Evolutionary conservation across 108 stramenopile genomes (phyloP).

Genomic region (Cyclotella choctawhatcheeana): DNA sequence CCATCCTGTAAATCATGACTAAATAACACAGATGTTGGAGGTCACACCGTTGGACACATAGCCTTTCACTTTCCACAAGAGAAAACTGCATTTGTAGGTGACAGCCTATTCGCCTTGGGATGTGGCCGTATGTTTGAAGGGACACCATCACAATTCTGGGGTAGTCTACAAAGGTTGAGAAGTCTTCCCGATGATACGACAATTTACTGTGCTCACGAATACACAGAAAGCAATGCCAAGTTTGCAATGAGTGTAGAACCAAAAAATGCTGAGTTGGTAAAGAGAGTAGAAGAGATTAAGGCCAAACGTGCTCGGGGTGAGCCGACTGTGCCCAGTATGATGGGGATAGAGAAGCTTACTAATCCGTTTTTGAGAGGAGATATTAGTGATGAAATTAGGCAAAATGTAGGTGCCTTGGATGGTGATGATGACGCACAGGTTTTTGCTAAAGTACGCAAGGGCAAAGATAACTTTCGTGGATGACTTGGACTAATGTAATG

Average conservation of each 20-base stretch:
- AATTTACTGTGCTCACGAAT: slow-evolving; percentile 89
- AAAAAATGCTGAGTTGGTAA: slow-evolving; percentile 62
- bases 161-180: slow-evolving; percentile 59
- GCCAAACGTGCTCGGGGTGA: slow-evolving; percentile 57
- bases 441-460: slow-evolving; percentile 69
- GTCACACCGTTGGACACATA: slow-evolving; percentile 86
- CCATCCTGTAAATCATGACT: too few relatives aligned
- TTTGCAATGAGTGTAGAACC: slow-evolving; percentile 85
- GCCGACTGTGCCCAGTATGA: slow-evolving; percentile 78
- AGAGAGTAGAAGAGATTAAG: slow-evolving; percentile 55
- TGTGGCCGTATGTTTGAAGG: slow-evolving; percentile 94
- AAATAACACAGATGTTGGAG: slow-evolving; percentile 84
- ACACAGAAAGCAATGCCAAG: slow-evolving; percentile 78
- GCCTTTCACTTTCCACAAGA: slow-evolving; percentile 79
- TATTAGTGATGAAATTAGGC: slow-evolving; percentile 70
- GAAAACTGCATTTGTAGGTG: slow-evolving; percentile 77
- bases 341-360: slow-evolving; percentile 73
- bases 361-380: slow-evolving; percentile 87
- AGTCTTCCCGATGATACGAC: slow-evolving; percentile 80
- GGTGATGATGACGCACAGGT: slow-evolving; percentile 55
- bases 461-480: slow-evolving; percentile 72
- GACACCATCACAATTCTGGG: slow-evolving; percentile 77
- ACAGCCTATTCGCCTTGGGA: slow-evolving; percentile 82
- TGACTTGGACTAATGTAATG: too few relatives aligned
- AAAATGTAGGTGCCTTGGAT: slow-evolving; percentile 60